Evolutionary conservation across 2,329 filamentous ascomycete species (phyloP).

Genomic region (Dothistroma pini): DNA sequence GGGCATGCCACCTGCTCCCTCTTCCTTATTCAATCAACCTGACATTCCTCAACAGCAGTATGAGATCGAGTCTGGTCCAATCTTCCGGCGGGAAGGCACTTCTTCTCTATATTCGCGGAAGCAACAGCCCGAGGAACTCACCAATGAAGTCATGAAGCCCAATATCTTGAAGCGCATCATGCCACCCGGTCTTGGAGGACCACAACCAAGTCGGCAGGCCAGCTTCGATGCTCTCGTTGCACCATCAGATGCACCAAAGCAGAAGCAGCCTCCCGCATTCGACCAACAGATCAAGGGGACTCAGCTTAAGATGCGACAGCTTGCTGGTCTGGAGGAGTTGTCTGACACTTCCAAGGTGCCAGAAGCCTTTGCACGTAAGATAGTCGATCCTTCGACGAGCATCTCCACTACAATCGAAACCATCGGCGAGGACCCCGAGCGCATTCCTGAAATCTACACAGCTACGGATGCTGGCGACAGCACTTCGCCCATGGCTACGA

Average conservation of each 20-base stretch:
- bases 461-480: neutral
- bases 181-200: constrained; percentile 2
- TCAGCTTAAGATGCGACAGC: neutral
- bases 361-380: neutral
- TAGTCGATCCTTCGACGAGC: neutral
- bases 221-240: constrained; percentile 2
- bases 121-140: neutral
- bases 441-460: neutral
- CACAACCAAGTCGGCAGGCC: neutral
- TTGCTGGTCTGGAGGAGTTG: neutral
- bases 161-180: neutral
- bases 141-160: neutral
- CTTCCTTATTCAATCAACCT: neutral
- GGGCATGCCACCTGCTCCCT: neutral
- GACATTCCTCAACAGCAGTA: neutral
- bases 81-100: neutral
- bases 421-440: neutral
- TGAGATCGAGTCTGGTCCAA: neutral
- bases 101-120: neutral
- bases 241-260: neutral
- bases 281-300: neutral
- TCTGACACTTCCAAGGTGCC: neutral
- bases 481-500: neutral
- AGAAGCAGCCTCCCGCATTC: neutral
- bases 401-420: neutral